A percentile compares a stretch with the other conserved stretches of the same genome.
Conservation (phyloP, 768 basidiomycete species). For the Russula lepida region DNA sequence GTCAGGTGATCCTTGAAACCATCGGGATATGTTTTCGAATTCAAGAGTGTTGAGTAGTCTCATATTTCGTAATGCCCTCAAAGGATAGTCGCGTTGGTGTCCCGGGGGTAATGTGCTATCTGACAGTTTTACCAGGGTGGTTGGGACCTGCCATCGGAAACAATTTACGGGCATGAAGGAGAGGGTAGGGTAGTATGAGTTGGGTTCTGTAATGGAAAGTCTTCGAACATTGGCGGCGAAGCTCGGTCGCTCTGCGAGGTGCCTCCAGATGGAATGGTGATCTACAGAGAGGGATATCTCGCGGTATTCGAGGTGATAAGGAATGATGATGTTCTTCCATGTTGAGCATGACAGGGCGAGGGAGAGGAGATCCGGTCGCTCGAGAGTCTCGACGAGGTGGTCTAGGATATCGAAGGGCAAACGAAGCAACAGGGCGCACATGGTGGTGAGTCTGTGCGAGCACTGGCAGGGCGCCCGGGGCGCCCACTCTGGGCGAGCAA, state of each 20-base stretch:
- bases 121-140: neutral
- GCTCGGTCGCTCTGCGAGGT: constrained; percentile 15
- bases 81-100: neutral
- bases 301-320: constrained; percentile 17
- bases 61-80: constrained; percentile 13
- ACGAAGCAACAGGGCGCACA: neutral
- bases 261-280: constrained; percentile 9
- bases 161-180: neutral
- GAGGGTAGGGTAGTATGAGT: neutral
- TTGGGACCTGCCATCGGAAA: constrained; percentile 7
- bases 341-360: constrained; percentile 12
- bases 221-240: constrained; percentile 16
- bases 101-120: neutral
- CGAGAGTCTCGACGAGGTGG: constrained; percentile 3
- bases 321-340: constrained; percentile 16
- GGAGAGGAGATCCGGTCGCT: constrained; percentile 9
- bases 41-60: constrained; percentile 11
- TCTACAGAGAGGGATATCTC: constrained; percentile 10
- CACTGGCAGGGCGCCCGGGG: neutral
- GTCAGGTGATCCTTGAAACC: constrained; percentile 11
- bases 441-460: neutral
- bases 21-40: constrained; percentile 12
- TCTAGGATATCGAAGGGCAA: constrained; percentile 11
- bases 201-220: constrained; percentile 8
- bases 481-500: neutral